Evolutionary conservation across 2,329 filamentous ascomycete genomes (phyloP).

Genomic region (Fusarium mundagurra): DNA sequence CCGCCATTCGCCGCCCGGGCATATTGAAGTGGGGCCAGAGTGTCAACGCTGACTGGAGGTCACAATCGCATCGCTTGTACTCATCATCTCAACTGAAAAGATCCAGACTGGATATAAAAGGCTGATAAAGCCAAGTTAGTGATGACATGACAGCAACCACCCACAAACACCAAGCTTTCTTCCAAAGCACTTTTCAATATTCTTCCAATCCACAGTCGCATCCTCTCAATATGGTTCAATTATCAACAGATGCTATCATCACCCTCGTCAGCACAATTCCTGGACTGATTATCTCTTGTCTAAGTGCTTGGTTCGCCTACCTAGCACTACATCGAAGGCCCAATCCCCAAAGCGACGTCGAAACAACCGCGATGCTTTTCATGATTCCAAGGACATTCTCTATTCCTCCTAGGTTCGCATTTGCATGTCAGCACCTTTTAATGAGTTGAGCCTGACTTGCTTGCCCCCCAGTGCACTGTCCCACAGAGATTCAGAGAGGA

Average conservation of each 20-base stretch:
- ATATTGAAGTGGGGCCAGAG: too few species aligned
- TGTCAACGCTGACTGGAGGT: too few species aligned
- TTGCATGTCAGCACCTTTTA: fast-evolving
- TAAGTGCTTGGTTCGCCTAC: constrained; percentile 7
- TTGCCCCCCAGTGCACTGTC: not conserved
- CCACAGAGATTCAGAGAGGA: not conserved
- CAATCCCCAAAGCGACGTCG: fast-evolving
- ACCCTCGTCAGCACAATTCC: not conserved
- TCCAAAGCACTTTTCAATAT: not conserved
- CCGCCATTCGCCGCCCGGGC: too few species aligned
- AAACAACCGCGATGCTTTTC: not conserved
- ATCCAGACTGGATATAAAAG: not conserved
- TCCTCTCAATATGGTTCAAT: not conserved
- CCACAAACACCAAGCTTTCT: not conserved
- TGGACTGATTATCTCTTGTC: not conserved
- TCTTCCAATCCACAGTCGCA: not conserved
- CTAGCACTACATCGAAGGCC: not conserved
- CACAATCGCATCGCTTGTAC: too few species aligned
- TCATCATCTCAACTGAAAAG: too few species aligned
- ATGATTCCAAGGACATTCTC: not conserved
- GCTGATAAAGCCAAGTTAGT: not conserved
- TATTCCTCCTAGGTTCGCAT: not conserved
- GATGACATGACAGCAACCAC: not conserved
- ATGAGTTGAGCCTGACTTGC: not conserved
- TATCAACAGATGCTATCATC: not conserved